Base-by-base conservation (phyloP, 768 basidiomycete species). In the Mycena capillaripes region DNA sequence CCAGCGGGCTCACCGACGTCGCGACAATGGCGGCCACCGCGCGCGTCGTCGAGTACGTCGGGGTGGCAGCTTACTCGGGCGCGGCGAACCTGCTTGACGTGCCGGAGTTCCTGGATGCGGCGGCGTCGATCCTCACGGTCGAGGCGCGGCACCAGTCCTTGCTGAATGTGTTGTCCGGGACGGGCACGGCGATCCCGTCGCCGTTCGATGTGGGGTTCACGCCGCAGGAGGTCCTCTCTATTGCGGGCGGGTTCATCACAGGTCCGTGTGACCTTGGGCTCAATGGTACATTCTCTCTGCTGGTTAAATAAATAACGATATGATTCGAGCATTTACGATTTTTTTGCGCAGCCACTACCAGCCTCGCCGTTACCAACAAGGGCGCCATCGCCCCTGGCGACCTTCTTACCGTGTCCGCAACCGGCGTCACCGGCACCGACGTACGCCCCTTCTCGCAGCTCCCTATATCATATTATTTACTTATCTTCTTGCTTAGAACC, bases 81-180 rank as follows among this genome's bases (percentile, higher is more conserved):
- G 94, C 89, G 59, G 89, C 92, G 9, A 84, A 87, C 66, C 86
- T 93, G 48, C 71, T 95, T 30, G 78, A 82, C 12, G 19, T 29
- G 72, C 90, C 91, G 14, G 80, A 84, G 36, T 77, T 95, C 66
- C 81, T 93, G 60, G 86, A 86, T 64, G 85, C 89, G 16, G 93
- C 93, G 32, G 92, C 86, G 11, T 89, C 90, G 29, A 95, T 95
- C 78, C 76, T 93, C 79, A 92, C 94, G 38, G 85, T 94, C 60
- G 95, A 96, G 78, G 91, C 93, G n/a, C 91, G 95, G 53, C 95
- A 96, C 76, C 90, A 92, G 79, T 91, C 92, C 2, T 81, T 96
- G 40, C 86, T 95, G 60, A 95, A 96, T 83, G 76, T 94, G 70
- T 76, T 96, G 60, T 88, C 87, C 44, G 86, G 87, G 23, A 82